Evolutionary conservation across 2,329 filamentous ascomycete species (phyloP), one percentile per base, ranked within the genome.

Genomic region (Diaporthe humulicola): DNA sequence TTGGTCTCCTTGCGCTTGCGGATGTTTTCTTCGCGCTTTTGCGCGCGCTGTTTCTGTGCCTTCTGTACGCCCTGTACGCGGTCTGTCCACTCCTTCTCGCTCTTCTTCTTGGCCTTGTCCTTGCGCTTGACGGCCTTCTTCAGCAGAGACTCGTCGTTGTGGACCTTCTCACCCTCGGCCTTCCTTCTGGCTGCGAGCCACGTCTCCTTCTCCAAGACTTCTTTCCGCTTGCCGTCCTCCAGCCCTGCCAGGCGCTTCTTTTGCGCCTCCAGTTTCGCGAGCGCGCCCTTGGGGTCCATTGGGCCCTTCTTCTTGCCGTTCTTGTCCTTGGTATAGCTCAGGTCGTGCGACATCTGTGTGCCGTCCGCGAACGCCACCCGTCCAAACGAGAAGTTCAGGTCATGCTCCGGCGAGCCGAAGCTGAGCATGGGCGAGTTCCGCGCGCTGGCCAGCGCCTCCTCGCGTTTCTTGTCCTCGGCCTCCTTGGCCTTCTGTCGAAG

Each of bases 61-160:
- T 94, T 93, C 78, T 91, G 89, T 66, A 98, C 92, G 40, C 92
- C 93, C 38, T 93, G 91, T 52, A 91, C 86, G 66, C 94, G 89
- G 74, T 95, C 93, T 61, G 86, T 89, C 94, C 97, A 98, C 81
- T 97, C 95, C 81, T 93, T 93, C 83, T 95, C 95, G 82, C 94
- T 97, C 91, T 97, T 98, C 85, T 93, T 93, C 91, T 98, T 98
- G 70, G 90, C 87, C 78, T 93, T 91, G 80, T 98, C 95, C 87
- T 98, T 97, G 78, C 96, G 92, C 89, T 98, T 98, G 78, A 98
- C 88, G 0, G 96, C 94, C 88, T 98, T 98, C 88, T 98, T 98
- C 38, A 99, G 89, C 73, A 98, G 86, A 60, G 90, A 91, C 77
- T 95, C 95, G 82, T 98, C 95, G 81, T 98, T 95, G 75, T 92